These are phyloP conservation scores for Trichophyton rubrum DNA, from an alignment of 2,329 filamentous ascomycete species.

Conservation along the genomic window DNA sequence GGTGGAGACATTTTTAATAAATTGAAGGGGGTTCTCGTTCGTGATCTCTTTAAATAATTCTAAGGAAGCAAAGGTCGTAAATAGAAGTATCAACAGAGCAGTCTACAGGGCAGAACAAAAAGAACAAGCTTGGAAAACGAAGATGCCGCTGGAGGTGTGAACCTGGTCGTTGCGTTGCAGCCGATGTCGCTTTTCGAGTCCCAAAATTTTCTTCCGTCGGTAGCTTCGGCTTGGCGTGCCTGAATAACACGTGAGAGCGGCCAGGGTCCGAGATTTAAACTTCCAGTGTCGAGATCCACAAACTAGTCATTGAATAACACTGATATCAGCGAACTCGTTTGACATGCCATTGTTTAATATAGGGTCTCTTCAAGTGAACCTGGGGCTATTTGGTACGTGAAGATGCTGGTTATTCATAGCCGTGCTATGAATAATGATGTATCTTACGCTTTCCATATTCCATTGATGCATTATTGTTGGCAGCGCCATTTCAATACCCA, in stretches of 20 bases:
- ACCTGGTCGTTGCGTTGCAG: background rate
- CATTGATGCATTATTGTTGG: background rate
- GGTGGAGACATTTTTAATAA: conserved; percentile 31
- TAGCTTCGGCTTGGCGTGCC: background rate
- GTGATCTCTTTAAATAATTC: background rate
- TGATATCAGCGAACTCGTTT: too few relatives aligned
- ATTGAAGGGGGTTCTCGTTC: background rate
- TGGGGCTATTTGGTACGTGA: background rate
- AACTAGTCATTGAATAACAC: background rate
- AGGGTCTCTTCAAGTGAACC: too few relatives aligned
- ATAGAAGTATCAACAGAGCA: background rate
- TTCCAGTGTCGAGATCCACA: background rate
- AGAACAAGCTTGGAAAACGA: background rate
- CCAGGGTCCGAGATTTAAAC: background rate
- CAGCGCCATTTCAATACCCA: background rate
- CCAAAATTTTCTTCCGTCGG: background rate
- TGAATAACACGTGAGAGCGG: background rate
- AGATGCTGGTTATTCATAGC: background rate
- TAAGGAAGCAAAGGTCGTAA: background rate
- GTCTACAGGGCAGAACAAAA: background rate
- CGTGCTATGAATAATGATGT: background rate
- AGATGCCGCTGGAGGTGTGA: background rate
- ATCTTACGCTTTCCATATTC: background rate
- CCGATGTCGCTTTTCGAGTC: background rate
- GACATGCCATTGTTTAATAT: background rate